Base-by-base conservation (phyloP, 805 yeast genomes). In the Candida sphagnicola region DNA sequence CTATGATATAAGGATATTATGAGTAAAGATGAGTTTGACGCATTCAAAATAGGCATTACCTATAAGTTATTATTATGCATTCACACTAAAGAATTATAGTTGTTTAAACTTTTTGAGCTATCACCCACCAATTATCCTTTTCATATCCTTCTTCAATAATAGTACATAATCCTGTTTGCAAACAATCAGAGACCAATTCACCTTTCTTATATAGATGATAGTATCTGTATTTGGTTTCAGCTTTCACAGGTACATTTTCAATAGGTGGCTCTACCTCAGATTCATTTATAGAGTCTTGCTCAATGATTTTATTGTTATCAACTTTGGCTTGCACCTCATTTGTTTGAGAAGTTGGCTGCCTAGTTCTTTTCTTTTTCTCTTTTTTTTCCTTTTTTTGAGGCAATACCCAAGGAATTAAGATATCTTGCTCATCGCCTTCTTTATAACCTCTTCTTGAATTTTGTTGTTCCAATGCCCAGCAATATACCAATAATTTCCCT, bases 401-500 rank as follows among this genome's bases (percentile, higher is more conserved):
- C 21, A 82, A 63, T 2, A 90, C 96, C 99, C 99, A 93, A 0
- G 99, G 99, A 14, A 93, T 96, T 51, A 93, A 62, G 1, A 91
- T 85, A 56, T 93, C 99, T 57, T 87, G 98, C 38, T 85, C 89
- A 78, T 84, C 89, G 8, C 95, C 95, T 48, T 80, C 90, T 47
- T 84, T 81, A 63, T 88, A 93, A 0, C 98, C 98, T 50, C 98
- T 72, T 48, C 97, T 72, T 0, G 95, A 85, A 17, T 70, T 74
- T 41, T 82, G 85, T 59, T 93, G 99, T 48, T 93, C 99, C 37
- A 93, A 61, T 0, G 99, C 99, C 99, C 99, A 93, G 37, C 95
- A 95, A 57, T 91, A 93, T 5, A 93, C 75, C 50, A 93, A 63
- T 0, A 87, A 85, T 37, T 72, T 75, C 1, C 95, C 96, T 0